These are phyloP conservation scores for Selenicereus undatus DNA, from an alignment of 148 eudicot species.

Conservation along the genomic window DNA sequence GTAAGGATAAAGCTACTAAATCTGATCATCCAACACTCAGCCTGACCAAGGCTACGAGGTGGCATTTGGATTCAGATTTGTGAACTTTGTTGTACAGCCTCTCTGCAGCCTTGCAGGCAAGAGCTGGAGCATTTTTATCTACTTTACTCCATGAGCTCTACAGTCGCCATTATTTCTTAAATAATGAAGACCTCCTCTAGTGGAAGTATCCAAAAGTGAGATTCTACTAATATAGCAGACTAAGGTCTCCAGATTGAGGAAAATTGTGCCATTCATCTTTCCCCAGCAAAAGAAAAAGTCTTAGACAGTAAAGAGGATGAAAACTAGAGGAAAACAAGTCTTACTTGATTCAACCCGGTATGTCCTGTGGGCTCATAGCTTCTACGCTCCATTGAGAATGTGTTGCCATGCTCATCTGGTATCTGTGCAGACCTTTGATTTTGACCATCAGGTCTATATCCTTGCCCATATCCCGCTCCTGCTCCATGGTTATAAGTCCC, in stretches of 20 bases:
- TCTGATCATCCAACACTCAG: background rate
- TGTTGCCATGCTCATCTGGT: slow-evolving; percentile 30
- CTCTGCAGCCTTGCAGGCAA: background rate
- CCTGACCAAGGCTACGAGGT: background rate
- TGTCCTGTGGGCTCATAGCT: slow-evolving; percentile 31
- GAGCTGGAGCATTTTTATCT: background rate
- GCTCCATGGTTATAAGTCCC: slow-evolving; percentile 17
- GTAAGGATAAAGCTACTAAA: background rate
- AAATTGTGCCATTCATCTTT: background rate
- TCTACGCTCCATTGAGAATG: slow-evolving; percentile 31
- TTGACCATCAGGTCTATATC: slow-evolving; percentile 29
- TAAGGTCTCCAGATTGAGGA: background rate
- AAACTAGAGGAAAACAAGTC: slow-evolving; percentile 16
- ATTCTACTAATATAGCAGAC: background rate
- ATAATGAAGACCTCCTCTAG: background rate
- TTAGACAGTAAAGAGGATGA: background rate
- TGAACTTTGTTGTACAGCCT: background rate
- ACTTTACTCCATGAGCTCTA: background rate
- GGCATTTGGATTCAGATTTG: background rate
- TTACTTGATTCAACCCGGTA: slow-evolving; percentile 44
- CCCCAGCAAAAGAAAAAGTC: no score
- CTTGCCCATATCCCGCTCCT: slow-evolving; percentile 20
- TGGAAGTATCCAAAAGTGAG: background rate
- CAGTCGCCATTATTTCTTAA: background rate
- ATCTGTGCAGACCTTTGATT: slow-evolving; percentile 26